Evolutionary conservation across 306 rosid genomes (phyloP).

Genomic region (Malus sieversii): DNA sequence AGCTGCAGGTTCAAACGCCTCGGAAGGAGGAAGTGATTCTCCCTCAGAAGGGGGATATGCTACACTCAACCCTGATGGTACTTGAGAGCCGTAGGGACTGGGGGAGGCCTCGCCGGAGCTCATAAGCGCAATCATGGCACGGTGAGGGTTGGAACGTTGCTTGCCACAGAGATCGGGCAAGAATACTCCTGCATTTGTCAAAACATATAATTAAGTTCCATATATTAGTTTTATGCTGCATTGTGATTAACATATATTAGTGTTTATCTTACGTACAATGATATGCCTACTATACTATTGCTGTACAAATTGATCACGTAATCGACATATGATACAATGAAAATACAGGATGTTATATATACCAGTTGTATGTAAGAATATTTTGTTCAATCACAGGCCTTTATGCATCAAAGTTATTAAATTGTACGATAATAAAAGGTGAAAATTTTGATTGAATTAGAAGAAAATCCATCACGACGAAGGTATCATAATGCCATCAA

Average conservation of each 20-base stretch:
- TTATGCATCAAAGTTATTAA: not conserved
- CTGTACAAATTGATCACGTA: no score
- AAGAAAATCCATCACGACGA: slow-evolving; percentile 10
- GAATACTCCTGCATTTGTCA: slow-evolving; percentile 46
- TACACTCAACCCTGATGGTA: not conserved
- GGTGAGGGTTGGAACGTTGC: slow-evolving; percentile 52
- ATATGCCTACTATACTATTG: not conserved
- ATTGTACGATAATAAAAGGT: not conserved
- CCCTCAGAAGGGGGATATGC: not conserved
- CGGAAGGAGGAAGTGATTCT: not conserved
- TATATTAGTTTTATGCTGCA: not conserved
- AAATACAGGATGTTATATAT: not conserved
- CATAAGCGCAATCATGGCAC: slow-evolving; percentile 53
- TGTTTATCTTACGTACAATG: no score
- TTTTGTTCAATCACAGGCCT: not conserved
- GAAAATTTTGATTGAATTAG: slow-evolving; percentile 11
- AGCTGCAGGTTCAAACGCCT: not conserved
- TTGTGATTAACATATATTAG: not conserved
- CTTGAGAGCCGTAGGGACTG: slow-evolving; percentile 23
- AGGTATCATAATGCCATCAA: not conserved
- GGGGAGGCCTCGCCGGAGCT: slow-evolving; percentile 56
- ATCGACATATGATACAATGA: not conserved
- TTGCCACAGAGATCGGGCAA: slow-evolving; percentile 59
- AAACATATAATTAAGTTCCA: not conserved
- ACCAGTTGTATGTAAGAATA: not conserved